Conservation (phyloP, 495 filamentous ascomycete genomes). For the Xylaria flabelliformis region DNA sequence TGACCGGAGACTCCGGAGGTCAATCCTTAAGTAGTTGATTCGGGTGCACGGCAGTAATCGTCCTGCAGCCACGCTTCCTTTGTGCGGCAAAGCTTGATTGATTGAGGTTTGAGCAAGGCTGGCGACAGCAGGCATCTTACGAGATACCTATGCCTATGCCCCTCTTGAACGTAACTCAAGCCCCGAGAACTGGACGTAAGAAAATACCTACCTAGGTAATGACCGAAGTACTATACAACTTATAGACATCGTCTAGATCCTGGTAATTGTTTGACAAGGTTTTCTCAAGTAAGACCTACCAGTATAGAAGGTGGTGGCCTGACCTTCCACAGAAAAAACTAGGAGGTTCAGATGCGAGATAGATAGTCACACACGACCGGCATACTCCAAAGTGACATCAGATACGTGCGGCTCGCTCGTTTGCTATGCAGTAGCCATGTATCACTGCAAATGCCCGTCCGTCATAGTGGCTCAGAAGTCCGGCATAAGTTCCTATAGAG, state of each 20-base stretch:
- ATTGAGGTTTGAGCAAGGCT: conserved; percentile 2
- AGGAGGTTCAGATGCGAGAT: conserved; percentile 1
- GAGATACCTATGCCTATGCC: conserved; percentile 1
- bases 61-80: conserved; percentile 17
- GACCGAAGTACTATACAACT: background rate
- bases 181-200: background rate
- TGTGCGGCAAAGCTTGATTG: conserved; percentile 3
- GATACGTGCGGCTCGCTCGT: background rate
- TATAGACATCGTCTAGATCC: background rate
- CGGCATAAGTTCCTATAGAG: background rate
- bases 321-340: background rate
- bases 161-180: background rate
- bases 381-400: conserved; percentile 4
- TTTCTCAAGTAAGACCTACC: conserved; percentile 4
- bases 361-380: conserved; percentile 1
- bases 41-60: background rate
- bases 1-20: background rate
- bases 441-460: background rate
- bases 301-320: background rate
- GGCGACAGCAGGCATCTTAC: background rate
- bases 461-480: background rate
- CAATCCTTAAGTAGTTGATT: conserved; percentile 8
- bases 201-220: background rate
- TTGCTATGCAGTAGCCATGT: conserved; percentile 1
- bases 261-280: background rate